A percentile compares a stretch with the other conserved stretches of the same genome.
Evolutionary conservation across 2,329 filamentous ascomycete genomes (phyloP).

Genomic region (Diaporthe destruens): DNA sequence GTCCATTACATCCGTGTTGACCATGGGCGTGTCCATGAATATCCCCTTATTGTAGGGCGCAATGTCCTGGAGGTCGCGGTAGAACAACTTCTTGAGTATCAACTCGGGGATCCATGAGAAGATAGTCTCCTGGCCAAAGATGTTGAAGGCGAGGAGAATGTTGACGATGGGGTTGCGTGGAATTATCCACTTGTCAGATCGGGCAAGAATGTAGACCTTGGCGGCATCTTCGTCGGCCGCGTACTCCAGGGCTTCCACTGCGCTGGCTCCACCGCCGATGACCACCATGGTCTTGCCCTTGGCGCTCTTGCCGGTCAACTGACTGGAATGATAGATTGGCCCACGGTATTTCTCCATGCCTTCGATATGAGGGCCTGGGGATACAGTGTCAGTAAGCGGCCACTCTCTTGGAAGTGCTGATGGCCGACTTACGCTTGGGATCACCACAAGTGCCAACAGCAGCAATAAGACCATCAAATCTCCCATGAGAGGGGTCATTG

Average conservation of each 20-base stretch:
- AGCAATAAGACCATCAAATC: constrained; percentile 83
- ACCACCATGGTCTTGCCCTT: constrained; percentile 81
- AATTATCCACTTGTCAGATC: constrained; percentile 90
- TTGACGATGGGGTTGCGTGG: constrained; percentile 83
- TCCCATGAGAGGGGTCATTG: constrained; percentile 77
- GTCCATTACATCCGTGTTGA: constrained; percentile 84
- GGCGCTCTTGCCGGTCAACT: constrained; percentile 78
- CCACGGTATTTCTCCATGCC: constrained; percentile 81
- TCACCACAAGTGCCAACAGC: constrained; percentile 86
- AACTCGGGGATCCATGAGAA: constrained; percentile 84
- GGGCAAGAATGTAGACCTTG: constrained; percentile 79
- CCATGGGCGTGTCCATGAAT: constrained; percentile 90
- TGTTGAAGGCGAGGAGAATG: constrained; percentile 79
- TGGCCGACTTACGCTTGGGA: constrained; percentile 51
- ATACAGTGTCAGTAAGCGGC: constrained; percentile 55
- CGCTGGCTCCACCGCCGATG: constrained; percentile 83
- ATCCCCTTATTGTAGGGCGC: constrained; percentile 78
- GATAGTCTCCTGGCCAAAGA: constrained; percentile 81
- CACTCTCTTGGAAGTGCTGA: no score
- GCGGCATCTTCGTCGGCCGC: constrained; percentile 74
- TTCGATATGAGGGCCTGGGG: constrained; percentile 71
- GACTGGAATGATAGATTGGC: constrained; percentile 79
- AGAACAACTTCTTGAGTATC: constrained; percentile 83
- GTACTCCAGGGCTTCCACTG: constrained; percentile 86
- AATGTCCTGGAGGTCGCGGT: constrained; percentile 81